Base-by-base conservation (phyloP, 2,329 filamentous ascomycete genomes). In the Colletotrichum orchidophilum region DNA sequence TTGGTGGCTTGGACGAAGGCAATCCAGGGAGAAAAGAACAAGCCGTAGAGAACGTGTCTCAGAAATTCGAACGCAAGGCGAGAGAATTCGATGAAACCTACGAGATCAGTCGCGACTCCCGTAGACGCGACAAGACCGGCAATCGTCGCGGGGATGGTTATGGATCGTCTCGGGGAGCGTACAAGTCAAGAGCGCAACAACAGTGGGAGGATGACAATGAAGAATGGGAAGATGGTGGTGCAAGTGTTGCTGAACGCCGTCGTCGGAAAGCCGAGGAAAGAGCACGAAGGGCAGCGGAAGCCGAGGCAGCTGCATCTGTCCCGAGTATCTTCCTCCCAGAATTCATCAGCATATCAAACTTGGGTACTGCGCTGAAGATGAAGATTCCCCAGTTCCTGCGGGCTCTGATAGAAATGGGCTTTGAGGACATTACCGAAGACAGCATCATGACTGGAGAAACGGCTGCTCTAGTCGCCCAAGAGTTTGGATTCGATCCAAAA, bases 401-500 rank as follows among this genome's bases (percentile, higher is more conserved):
- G 18, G 94, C 95, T 77, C 87, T 99, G 81, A 89, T 91, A 78
- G 90, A 96, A 63, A 90, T 98, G 77, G 97, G 96, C 0, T 99
- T 98, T 74, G 94, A 97, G 76, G 93, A 95, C 61, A 89, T 96
- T 18, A 90, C 90, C 15, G 88, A 91, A 62, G 94, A 96, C 76
- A 95, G 96, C 77, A 90, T 99, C 72, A 89, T 99, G 79, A 96
- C 96, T 72, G 91, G 94, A 12, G 96, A 98, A 79, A 96, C 94
- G 57, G 96, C 96, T 2, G 94, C 93, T 8, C 87, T 99, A 64
- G 93, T 99, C 75, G 95, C 95, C 4, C 91, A 94, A 81, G 96
- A 99, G 79, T 98, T 96, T 80, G 95, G 96, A 60, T 97, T 93
- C 75, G 95, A 98, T 71, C 94, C 96, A 0, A 91, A 92, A 2